phyloP scores from a whole-genome alignment of 202 grass and related monocot genomes.

The Cymbopogon flexuosus region DNA sequence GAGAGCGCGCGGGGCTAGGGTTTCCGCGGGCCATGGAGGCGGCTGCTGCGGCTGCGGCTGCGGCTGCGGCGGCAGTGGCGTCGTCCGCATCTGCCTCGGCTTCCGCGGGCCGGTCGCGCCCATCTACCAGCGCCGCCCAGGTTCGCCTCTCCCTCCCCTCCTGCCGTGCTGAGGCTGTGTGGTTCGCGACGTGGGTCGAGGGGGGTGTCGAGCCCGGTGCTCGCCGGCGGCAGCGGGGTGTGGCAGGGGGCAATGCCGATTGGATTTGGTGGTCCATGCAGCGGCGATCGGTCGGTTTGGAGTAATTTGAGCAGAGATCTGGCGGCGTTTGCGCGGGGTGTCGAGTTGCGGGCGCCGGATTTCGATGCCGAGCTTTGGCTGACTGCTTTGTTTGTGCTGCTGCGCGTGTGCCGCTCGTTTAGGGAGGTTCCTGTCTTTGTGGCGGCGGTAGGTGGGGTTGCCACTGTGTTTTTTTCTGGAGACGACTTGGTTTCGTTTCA shows the following conservation, averaged over 20 bases:
- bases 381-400: background rate
- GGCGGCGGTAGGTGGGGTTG: constrained; percentile 1
- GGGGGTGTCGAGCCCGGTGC: too few species aligned
- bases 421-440: background rate
- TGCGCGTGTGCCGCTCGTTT: background rate
- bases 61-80: constrained; percentile 32
- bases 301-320: constrained; percentile 8
- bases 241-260: constrained; percentile 29
- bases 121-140: constrained; percentile 33
- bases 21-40: constrained; percentile 43
- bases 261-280: background rate
- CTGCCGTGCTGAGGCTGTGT: background rate
- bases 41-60: constrained; percentile 22
- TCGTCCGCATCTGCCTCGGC: constrained; percentile 31
- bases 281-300: constrained; percentile 10
- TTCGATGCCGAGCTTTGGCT: background rate
- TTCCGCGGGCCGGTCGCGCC: constrained; percentile 48
- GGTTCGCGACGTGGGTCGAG: background rate
- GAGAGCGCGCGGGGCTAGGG: constrained; percentile 33
- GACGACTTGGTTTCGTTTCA: background rate
- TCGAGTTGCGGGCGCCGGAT: background rate
- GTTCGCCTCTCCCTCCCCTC: constrained; percentile 9
- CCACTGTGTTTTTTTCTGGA: background rate
- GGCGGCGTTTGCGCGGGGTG: background rate
- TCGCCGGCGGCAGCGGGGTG: too few species aligned